phyloP scores from a whole-genome alignment of 495 filamentous ascomycete genomes.

The Beverwykella pulmonaria region DNA sequence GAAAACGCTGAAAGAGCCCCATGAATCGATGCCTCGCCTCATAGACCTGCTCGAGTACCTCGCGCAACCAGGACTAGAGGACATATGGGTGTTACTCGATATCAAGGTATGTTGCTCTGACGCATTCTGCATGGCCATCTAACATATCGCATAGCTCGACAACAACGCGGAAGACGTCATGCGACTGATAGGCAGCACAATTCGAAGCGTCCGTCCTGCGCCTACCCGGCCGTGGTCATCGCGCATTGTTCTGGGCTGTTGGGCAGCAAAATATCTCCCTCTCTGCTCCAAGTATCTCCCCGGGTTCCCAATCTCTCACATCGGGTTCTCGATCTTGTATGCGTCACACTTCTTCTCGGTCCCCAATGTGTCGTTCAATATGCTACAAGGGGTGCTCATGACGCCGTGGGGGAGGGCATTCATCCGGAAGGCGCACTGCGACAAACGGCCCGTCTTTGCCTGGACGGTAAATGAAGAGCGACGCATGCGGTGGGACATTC shows the following conservation, averaged over 20 bases:
- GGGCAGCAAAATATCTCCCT: constrained; percentile 70
- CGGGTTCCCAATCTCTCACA: constrained; percentile 66
- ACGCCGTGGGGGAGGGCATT: constrained; percentile 66
- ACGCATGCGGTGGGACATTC: constrained; percentile 74
- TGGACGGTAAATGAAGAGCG: constrained; percentile 84
- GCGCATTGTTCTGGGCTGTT: constrained; percentile 76
- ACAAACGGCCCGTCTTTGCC: constrained; percentile 62
- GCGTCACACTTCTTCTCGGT: constrained; percentile 68
- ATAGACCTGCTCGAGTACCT: constrained; percentile 76
- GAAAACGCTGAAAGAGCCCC: constrained; percentile 66
- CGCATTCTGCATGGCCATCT: neutral
- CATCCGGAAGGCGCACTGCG: constrained; percentile 58
- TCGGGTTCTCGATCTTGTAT: constrained; percentile 70
- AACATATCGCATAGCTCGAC: constrained; percentile 55
- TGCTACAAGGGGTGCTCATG: constrained; percentile 66
- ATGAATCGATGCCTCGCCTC: constrained; percentile 72
- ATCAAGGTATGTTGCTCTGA: constrained; percentile 65
- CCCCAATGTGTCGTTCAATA: constrained; percentile 71
- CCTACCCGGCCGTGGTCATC: constrained; percentile 62
- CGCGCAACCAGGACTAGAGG: constrained; percentile 58
- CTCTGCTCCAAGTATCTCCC: constrained; percentile 64
- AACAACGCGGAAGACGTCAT: constrained; percentile 74
- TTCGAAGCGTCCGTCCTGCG: constrained; percentile 55
- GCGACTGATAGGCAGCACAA: constrained; percentile 61
- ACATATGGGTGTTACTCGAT: constrained; percentile 83